Conservation (phyloP, 306 rosid genomes). For the Acacia confusa region DNA sequence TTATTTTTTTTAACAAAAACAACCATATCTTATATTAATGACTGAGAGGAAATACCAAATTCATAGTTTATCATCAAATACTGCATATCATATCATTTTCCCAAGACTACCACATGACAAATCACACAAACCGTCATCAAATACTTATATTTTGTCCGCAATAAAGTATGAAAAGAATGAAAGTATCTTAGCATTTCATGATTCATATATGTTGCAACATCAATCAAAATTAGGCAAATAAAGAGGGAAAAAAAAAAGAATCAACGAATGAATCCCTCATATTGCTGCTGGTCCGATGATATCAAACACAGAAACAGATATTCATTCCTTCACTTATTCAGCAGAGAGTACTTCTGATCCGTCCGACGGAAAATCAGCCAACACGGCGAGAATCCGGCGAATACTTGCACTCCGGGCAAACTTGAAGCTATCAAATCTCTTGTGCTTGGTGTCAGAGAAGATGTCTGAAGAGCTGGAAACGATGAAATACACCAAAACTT, state of each 20-base stretch:
- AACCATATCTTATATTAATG: too few species aligned
- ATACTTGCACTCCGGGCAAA: conserved; percentile 45
- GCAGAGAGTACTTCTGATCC: conserved; percentile 35
- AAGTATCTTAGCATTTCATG: not conserved
- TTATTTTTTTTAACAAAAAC: too few species aligned
- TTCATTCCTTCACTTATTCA: too few species aligned
- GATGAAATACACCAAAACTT: conserved; percentile 53
- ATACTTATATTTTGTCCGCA: not conserved
- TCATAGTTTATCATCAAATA: too few species aligned
- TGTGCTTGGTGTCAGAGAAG: conserved; percentile 35
- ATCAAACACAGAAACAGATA: too few species aligned
- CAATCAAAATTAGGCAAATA: not conserved
- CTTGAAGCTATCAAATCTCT: conserved; percentile 39
- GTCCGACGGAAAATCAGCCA: conserved; percentile 50
- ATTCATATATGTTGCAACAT: not conserved
- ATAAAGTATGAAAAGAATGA: not conserved
- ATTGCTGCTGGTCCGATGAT: too few species aligned
- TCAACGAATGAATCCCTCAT: too few species aligned
- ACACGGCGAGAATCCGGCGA: conserved; percentile 44
- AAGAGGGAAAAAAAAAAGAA: not conserved
- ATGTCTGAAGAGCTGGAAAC: conserved; percentile 52
- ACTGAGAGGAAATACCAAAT: too few species aligned
- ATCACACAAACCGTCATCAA: not conserved
- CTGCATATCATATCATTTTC: too few species aligned
- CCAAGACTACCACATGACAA: too few species aligned